Evolutionary conservation across 75 land plant species (phyloP).

Genomic region (Pinus tabuliformis): DNA sequence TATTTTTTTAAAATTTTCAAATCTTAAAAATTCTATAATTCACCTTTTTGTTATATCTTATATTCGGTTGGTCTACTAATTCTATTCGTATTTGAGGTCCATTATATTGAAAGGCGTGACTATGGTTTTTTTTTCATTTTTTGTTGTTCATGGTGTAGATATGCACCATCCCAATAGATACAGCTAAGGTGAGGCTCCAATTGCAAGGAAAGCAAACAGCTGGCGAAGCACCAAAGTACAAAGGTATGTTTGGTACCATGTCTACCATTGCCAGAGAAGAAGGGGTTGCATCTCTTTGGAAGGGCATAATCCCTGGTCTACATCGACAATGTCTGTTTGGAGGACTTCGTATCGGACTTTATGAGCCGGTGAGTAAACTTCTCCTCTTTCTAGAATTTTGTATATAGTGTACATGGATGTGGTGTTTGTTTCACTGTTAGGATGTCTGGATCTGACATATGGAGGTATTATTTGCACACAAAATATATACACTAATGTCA

Average conservation of each 20-base stretch:
- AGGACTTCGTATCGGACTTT: slow-evolving; percentile 92
- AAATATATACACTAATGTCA: too few relatives aligned
- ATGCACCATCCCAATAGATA: slow-evolving; percentile 94
- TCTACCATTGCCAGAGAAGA: slow-evolving; percentile 94
- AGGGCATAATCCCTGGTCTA: slow-evolving; percentile 90
- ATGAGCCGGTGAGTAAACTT: slow-evolving; percentile 75
- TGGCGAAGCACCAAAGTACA: slow-evolving; percentile 62
- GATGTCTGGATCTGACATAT: too few relatives aligned
- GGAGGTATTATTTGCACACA: too few relatives aligned
- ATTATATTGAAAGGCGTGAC: not conserved
- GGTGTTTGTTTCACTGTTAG: too few relatives aligned
- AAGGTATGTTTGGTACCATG: slow-evolving; percentile 90
- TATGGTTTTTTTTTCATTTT: not conserved
- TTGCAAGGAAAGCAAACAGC: slow-evolving; percentile 67
- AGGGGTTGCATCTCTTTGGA: slow-evolving; percentile 83
- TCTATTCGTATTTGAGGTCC: too few relatives aligned
- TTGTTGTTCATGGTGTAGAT: slow-evolving; percentile 36
- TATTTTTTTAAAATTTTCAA: too few relatives aligned
- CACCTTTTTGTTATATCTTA: too few relatives aligned
- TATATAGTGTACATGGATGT: too few relatives aligned
- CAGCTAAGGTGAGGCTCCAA: slow-evolving; percentile 98
- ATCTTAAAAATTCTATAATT: too few relatives aligned
- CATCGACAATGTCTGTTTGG: slow-evolving; percentile 95
- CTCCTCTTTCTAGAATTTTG: not conserved
- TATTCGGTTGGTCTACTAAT: too few relatives aligned